These are phyloP conservation scores for Hypoxylon sp. DNA, from an alignment of 2,329 filamentous ascomycete species.

Conservation along the genomic window DNA sequence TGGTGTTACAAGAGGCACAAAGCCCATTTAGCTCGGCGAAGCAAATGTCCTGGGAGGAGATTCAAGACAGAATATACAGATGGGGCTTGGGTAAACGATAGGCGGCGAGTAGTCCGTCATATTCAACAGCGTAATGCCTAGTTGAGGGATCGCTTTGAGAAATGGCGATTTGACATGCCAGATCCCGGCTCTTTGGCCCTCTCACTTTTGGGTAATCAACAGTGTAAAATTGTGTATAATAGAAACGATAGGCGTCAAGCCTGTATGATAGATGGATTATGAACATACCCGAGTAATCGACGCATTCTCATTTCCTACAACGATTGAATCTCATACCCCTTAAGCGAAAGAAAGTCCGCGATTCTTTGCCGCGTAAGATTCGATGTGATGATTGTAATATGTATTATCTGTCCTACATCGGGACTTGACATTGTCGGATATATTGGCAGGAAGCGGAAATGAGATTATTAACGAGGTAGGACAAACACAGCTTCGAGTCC, in stretches of 20 bases:
- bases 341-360: background rate
- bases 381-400: background rate
- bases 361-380: constrained; percentile 31
- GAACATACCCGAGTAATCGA: constrained; percentile 30
- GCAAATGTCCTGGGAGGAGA: constrained; percentile 86
- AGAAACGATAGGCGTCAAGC: constrained; percentile 21
- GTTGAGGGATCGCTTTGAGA: constrained; percentile 1
- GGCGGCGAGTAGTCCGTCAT: constrained; percentile 12
- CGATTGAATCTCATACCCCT: background rate
- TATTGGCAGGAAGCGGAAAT: constrained; percentile 22
- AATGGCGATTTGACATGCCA: constrained; percentile 14
- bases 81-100: constrained; percentile 82
- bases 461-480: constrained; percentile 12
- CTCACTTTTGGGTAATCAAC: constrained; percentile 2
- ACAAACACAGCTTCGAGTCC: constrained; percentile 12
- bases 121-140: constrained; percentile 4
- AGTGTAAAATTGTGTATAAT: constrained; percentile 41
- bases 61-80: constrained; percentile 85
- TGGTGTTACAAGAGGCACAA: constrained; percentile 93
- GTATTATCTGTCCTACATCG: constrained; percentile 21
- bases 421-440: constrained; percentile 23
- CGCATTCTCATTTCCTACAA: constrained; percentile 7
- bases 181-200: constrained; percentile 8
- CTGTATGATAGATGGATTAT: constrained; percentile 32
- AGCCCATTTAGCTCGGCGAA: constrained; percentile 77